phyloP scores from a whole-genome alignment of 1,284 basidiomycete genomes.

The Leccinum fallax region DNA sequence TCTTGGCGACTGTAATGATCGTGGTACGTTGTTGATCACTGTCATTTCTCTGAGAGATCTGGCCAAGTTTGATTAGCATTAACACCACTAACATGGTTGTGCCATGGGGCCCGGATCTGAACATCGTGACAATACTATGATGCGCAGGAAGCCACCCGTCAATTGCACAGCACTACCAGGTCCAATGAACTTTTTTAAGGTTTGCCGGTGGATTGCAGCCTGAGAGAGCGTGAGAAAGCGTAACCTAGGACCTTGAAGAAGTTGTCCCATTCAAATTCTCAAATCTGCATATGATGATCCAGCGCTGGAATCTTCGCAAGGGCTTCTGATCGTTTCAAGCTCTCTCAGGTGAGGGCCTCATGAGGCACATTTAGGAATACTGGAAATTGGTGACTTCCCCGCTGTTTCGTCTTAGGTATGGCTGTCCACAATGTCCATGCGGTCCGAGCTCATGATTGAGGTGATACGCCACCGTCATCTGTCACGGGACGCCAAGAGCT shows the following conservation, averaged over 20 bases:
- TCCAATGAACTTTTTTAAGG: not conserved
- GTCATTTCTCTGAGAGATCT: too few relatives aligned
- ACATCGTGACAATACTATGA: not conserved
- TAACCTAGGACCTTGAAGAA: not conserved
- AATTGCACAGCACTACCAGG: not conserved
- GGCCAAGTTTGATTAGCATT: not conserved
- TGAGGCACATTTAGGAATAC: not conserved
- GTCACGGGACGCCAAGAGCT: not conserved
- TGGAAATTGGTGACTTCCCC: not conserved
- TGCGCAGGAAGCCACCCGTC: too few relatives aligned
- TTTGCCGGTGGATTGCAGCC: not conserved
- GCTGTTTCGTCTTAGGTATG: not conserved
- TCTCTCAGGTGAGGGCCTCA: not conserved
- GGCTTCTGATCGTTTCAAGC: not conserved
- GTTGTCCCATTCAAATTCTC: not conserved
- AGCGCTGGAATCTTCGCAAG: not conserved
- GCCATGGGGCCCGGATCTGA: not conserved
- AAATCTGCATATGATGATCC: not conserved
- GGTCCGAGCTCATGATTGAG: not conserved
- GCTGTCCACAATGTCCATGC: not conserved
- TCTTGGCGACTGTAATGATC: not conserved
- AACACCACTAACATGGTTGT: not conserved
- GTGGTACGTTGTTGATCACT: not conserved
- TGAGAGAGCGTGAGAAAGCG: not conserved
- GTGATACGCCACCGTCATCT: not conserved